Base-by-base conservation (phyloP, 179 eudicot species). In the Silene vulgaris region DNA sequence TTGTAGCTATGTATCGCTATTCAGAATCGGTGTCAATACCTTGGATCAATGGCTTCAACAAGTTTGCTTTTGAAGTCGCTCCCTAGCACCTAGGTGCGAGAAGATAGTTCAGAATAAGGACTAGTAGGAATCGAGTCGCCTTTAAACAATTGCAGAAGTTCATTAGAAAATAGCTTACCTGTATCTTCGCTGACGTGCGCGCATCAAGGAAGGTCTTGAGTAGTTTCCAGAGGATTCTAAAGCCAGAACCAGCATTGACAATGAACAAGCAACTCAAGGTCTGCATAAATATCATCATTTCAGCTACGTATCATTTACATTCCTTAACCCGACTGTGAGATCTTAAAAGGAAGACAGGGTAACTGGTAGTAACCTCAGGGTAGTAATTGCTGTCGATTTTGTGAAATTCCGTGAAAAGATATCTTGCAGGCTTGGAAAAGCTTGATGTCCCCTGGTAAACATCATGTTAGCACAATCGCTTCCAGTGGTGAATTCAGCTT, bases 161-260 rank as follows among this genome's bases (percentile, higher is more conserved):
- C 16, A 26, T 45, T 7, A 11, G 12, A 2, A 14, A 12, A 19
- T 11, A 63, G 19, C 17, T 29, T 80, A 84, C 92, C 77, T 81
- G 87, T 65, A 89, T 85, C 80, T 89, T 89, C 60, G 82, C 79
- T 69, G 87, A 65, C 52, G 93, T 89, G 1, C 84, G 82, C 29
- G 77, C 78, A 48, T 87, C 93, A 56, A 89, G 84, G 82, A 86
- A 83, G 26, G 86, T 83, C 78, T 52, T 78, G 52, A 88, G 72
- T 6, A 84, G 87, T 80, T 74, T 84, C 93, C 93, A 89, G 3
- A 88, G 80, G 63, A 78, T 80, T 57, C 68, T 85, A 54, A 89
- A 89, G 35, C 85, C 81, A 56, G 90, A 74, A 14, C 91, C 89
- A 9, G 91, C 93, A 81, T 87, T 89, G 45, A 89, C 71, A 50